Evolutionary conservation across 78 protist genomes (phyloP).

Genomic region (Dictyostelium capitatum): DNA sequence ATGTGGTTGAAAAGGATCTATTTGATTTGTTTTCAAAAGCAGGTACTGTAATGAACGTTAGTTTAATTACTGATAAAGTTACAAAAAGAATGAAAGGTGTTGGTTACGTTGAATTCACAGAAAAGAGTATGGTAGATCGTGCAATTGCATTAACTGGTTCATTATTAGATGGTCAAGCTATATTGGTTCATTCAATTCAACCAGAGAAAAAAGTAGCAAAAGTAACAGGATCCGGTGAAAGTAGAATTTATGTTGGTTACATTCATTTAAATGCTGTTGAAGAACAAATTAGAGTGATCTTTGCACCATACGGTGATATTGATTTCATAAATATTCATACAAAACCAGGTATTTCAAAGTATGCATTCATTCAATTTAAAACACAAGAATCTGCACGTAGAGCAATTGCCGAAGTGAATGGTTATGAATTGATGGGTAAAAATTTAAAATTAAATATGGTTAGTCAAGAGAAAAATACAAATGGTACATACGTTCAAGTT

Average conservation of each 20-base stretch:
- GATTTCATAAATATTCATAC: slow-evolving; percentile 51
- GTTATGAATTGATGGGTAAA: slow-evolving; percentile 63
- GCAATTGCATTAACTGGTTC: slow-evolving; percentile 29
- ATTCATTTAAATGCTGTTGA: slow-evolving; percentile 20
- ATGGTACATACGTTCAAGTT: slow-evolving; percentile 15
- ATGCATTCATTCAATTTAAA: slow-evolving; percentile 59
- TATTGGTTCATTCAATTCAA: slow-evolving; percentile 37
- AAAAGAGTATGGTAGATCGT: slow-evolving; percentile 2
- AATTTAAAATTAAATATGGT: slow-evolving; percentile 44
- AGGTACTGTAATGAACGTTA: slow-evolving; percentile 57
- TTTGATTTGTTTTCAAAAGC: slow-evolving; percentile 47
- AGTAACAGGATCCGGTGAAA: neutral
- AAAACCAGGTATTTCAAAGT: slow-evolving; percentile 57
- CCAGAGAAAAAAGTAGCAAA: slow-evolving; percentile 46
- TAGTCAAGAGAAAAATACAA: slow-evolving; percentile 36
- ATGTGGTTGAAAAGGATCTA: slow-evolving; percentile 24
- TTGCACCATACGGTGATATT: slow-evolving; percentile 41
- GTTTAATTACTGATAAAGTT: slow-evolving; percentile 26
- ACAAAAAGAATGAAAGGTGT: slow-evolving; percentile 63
- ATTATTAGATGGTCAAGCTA: slow-evolving; percentile 24
- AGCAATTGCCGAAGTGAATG: slow-evolving; percentile 45
- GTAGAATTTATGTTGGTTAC: slow-evolving; percentile 62
- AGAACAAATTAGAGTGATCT: slow-evolving; percentile 31
- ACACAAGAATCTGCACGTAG: slow-evolving; percentile 31
- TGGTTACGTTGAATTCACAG: slow-evolving; percentile 62